phyloP scores from a whole-genome alignment of 176 grass and related monocot species.

The Eremochloa ophiuroides region DNA sequence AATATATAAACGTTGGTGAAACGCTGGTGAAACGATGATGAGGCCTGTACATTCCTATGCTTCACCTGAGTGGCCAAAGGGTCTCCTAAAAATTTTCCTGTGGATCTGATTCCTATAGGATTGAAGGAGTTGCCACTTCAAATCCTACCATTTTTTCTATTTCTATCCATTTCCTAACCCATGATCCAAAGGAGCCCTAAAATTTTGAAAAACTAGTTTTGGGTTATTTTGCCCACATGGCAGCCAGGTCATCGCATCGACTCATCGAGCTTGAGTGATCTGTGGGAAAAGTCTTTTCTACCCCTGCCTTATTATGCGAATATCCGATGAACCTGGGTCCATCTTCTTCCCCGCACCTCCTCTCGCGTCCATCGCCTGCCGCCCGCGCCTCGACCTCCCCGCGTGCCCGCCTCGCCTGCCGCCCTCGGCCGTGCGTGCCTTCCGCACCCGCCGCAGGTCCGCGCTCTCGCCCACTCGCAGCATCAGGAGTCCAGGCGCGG shows the following conservation, averaged over 20 bases:
- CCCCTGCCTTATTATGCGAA: background rate
- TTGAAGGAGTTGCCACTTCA: too few relatives aligned
- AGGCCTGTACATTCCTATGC: too few relatives aligned
- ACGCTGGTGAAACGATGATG: too few relatives aligned
- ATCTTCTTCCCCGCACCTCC: background rate
- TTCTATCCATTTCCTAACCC: too few relatives aligned
- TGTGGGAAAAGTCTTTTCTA: background rate
- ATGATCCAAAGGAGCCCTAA: too few relatives aligned
- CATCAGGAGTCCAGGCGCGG: background rate
- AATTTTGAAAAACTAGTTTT: too few relatives aligned
- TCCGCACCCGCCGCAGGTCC: background rate
- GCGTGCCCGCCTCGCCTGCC: background rate
- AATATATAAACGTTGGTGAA: too few relatives aligned
- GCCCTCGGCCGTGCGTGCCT: background rate
- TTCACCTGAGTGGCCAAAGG: too few relatives aligned
- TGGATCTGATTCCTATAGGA: too few relatives aligned
- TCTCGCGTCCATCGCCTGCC: background rate
- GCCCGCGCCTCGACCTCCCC: background rate
- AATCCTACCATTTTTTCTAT: too few relatives aligned
- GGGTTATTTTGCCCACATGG: background rate
- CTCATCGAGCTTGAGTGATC: background rate
- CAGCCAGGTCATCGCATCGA: background rate
- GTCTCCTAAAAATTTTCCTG: too few relatives aligned
- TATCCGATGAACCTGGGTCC: background rate
- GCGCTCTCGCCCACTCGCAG: background rate